Evolutionary conservation across 2,329 filamentous ascomycete genomes (phyloP).

Genomic region (Colletotrichum chrysophilum): DNA sequence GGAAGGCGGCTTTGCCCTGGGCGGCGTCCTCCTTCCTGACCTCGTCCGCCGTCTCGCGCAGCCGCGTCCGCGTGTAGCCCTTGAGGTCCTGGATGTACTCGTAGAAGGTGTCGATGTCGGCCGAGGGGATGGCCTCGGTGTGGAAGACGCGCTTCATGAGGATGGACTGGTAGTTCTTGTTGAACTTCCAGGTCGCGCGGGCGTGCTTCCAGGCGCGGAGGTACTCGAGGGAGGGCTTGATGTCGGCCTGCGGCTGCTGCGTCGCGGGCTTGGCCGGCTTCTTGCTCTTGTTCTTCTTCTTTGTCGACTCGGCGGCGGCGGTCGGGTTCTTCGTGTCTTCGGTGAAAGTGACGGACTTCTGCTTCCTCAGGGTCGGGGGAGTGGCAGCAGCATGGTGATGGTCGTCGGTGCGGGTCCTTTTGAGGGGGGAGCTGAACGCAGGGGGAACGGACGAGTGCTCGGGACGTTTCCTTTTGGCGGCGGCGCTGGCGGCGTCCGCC

Average conservation of each 20-base stretch:
- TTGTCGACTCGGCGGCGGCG: slow-evolving; percentile 15
- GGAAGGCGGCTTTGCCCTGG: slow-evolving; percentile 51
- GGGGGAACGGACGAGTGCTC: slow-evolving; percentile 18
- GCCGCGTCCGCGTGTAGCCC: slow-evolving; percentile 72
- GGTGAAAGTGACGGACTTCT: slow-evolving; percentile 57
- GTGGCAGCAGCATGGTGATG: not conserved
- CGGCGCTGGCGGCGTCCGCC: slow-evolving; percentile 20
- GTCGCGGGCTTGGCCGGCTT: slow-evolving; percentile 40
- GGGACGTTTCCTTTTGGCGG: slow-evolving; percentile 25
- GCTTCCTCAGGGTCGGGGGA: slow-evolving; percentile 31
- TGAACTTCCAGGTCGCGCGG: slow-evolving; percentile 87
- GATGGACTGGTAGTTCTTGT: slow-evolving; percentile 88
- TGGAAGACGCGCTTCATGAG: slow-evolving; percentile 85
- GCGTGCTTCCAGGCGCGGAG: slow-evolving; percentile 76
- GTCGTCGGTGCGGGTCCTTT: slow-evolving; percentile 30
- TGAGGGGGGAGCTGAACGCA: slow-evolving; percentile 28
- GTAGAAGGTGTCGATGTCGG: slow-evolving; percentile 73
- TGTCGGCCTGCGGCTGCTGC: slow-evolving; percentile 45
- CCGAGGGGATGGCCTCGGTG: slow-evolving; percentile 70
- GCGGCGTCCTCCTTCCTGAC: slow-evolving; percentile 61
- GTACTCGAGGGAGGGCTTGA: slow-evolving; percentile 75
- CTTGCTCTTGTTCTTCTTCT: slow-evolving; percentile 35
- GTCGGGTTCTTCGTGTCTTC: slow-evolving; percentile 41
- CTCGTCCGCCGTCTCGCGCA: slow-evolving; percentile 70
- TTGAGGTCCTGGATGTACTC: slow-evolving; percentile 82